Conservation (phyloP, 139 green algal species). For the Chlorella sorokiniana region DNA sequence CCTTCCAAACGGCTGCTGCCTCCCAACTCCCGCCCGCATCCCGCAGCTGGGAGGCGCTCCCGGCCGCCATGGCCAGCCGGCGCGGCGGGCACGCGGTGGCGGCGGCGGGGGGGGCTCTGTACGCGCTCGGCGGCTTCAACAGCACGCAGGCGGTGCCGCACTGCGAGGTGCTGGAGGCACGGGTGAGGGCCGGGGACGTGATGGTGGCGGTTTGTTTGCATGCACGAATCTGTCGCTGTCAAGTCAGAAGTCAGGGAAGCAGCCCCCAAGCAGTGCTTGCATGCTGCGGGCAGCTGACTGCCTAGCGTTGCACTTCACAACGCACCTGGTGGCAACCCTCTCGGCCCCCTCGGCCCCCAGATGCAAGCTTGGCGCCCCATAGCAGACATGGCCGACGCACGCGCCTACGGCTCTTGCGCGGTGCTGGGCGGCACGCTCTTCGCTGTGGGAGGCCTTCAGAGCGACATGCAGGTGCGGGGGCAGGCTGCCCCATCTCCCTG, state of each 20-base stretch:
- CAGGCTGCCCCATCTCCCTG: not conserved
- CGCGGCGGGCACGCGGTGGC: slow-evolving; percentile 37
- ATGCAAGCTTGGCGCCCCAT: slow-evolving; percentile 28
- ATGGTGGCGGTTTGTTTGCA: not conserved
- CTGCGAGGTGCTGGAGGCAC: slow-evolving; percentile 35
- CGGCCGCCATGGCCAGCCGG: slow-evolving; percentile 19
- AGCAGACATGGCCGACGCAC: slow-evolving; percentile 18
- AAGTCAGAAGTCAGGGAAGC: not conserved
- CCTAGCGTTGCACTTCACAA: not conserved
- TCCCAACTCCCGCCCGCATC: not conserved
- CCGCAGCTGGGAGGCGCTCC: slow-evolving; percentile 25
- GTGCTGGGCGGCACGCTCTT: slow-evolving; percentile 18
- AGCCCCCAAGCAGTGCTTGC: not conserved
- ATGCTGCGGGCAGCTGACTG: not conserved
- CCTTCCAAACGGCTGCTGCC: not conserved
- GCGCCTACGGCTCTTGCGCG: slow-evolving; percentile 38
- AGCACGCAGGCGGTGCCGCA: slow-evolving; percentile 25
- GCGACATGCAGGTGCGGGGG: slow-evolving; percentile 41
- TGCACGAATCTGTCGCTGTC: not conserved
- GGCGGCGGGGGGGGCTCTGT: slow-evolving; percentile 21
- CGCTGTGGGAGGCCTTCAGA: slow-evolving; percentile 40
- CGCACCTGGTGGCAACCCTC: not conserved
- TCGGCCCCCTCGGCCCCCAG: not conserved
- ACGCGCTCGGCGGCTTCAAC: slow-evolving; percentile 44
- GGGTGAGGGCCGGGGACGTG: not conserved